A percentile compares a stretch with the other conserved stretches of the same genome.
phyloP scores from a whole-genome alignment of 1,284 basidiomycete genomes.

The Bjerkandera adusta region DNA sequence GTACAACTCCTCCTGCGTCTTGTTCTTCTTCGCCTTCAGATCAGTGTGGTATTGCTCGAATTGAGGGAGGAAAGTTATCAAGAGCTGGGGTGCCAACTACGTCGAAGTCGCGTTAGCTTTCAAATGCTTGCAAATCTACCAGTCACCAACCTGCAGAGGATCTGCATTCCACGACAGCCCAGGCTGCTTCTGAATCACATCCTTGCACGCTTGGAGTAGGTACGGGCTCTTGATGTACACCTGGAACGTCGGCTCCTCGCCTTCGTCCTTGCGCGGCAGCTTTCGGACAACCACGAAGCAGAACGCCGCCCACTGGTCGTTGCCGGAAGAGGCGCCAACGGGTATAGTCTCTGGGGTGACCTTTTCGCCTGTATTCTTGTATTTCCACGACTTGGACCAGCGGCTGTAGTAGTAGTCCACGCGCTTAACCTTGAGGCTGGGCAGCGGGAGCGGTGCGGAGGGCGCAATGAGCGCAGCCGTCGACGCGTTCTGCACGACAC shows the following conservation, averaged over 20 bases:
- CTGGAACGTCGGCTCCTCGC: slow-evolving; percentile 43
- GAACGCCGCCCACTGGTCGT: slow-evolving; percentile 52
- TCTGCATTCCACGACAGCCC: slow-evolving; percentile 57
- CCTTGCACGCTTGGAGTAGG: slow-evolving; percentile 50
- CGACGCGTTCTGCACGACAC: slow-evolving; percentile 26
- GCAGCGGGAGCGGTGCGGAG: slow-evolving; percentile 35
- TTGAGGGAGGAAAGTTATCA: slow-evolving; percentile 46
- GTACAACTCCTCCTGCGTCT: slow-evolving; percentile 36
- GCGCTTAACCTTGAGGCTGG: slow-evolving; percentile 52
- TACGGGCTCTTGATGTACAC: slow-evolving; percentile 56
- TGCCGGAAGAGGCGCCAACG: slow-evolving; percentile 27
- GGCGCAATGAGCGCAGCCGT: slow-evolving; percentile 33
- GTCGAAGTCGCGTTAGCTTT: neutral
- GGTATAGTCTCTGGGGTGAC: slow-evolving; percentile 40
- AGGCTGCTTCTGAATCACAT: slow-evolving; percentile 49
- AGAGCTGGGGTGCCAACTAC: slow-evolving; percentile 52
- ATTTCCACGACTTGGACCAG: slow-evolving; percentile 55
- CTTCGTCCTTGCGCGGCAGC: slow-evolving; percentile 33
- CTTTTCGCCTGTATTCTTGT: slow-evolving; percentile 50
- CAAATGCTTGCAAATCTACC: neutral
- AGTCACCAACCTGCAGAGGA: slow-evolving; percentile 41
- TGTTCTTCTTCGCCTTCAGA: slow-evolving; percentile 34
- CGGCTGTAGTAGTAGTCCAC: slow-evolving; percentile 55
- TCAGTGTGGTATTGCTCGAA: slow-evolving; percentile 42
- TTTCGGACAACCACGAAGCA: slow-evolving; percentile 53